Evolutionary conservation across 768 basidiomycete species (phyloP).

Genomic region (Suillus spraguei): DNA sequence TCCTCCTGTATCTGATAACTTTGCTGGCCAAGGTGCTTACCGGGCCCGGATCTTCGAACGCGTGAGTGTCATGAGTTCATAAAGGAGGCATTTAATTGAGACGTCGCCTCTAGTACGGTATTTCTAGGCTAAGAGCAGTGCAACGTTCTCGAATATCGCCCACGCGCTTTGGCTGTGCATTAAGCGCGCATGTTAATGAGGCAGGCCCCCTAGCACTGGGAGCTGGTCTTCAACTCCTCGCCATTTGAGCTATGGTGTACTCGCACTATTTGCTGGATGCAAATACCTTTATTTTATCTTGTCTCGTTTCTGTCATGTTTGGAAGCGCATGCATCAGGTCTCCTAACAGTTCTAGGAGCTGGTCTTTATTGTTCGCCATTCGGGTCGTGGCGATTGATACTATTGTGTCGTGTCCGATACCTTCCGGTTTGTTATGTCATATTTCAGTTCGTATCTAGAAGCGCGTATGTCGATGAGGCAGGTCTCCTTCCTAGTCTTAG

Average conservation of each 20-base stretch:
- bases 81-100: background rate
- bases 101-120: background rate
- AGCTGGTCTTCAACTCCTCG: background rate
- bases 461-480: background rate
- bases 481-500: background rate
- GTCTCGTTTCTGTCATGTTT: background rate
- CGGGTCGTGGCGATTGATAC: background rate
- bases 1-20: background rate
- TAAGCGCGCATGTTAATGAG: background rate
- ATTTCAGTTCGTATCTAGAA: background rate
- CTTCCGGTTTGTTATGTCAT: background rate
- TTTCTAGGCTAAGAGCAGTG: background rate
- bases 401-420: background rate
- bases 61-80: background rate
- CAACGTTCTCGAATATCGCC: background rate
- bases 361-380: background rate
- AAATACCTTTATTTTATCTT: background rate
- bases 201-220: background rate
- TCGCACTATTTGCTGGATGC: background rate
- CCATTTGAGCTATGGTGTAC: background rate
- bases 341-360: background rate
- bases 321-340: conserved; percentile 1
- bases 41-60: background rate
- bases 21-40: background rate
- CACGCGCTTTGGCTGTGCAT: conserved; percentile 2